phyloP scores from a whole-genome alignment of 371 early-diverging fungal species.

The Basidiobolus heterosporus region DNA sequence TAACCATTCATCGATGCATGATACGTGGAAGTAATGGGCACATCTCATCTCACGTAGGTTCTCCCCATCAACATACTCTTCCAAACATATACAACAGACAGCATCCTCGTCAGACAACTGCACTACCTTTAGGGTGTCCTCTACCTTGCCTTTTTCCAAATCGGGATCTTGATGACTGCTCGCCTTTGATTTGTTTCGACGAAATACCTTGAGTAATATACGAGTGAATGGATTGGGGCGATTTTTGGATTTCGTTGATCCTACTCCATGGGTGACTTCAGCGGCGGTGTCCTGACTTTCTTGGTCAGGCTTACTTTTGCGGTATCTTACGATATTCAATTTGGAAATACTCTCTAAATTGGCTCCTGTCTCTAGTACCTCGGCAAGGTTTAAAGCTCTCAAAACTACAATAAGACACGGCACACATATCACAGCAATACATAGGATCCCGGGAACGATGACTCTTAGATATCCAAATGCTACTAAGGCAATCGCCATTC shows the following conservation, averaged over 20 bases:
- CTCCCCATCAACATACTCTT: conserved; percentile 42
- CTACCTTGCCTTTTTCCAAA: no score
- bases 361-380: conserved; percentile 33
- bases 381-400: conserved; percentile 34
- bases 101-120: conserved; percentile 16
- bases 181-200: no score
- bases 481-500: conserved; percentile 34
- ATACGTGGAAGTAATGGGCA: conserved; percentile 65
- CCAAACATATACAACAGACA: conserved; percentile 41
- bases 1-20: conserved; percentile 75
- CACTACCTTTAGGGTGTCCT: no score
- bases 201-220: no score
- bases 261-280: no score
- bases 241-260: no score
- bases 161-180: no score
- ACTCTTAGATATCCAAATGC: conserved; percentile 47
- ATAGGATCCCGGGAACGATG: conserved; percentile 38
- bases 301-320: no score
- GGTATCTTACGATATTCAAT: no score
- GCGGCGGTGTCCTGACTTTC: no score
- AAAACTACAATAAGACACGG: conserved; percentile 42
- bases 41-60: conserved; percentile 40
- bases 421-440: conserved; percentile 42
- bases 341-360: background rate
- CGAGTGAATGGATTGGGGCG: no score